A percentile compares a stretch with the other conserved stretches of the same genome.
Evolutionary conservation across 257 asterid genomes (phyloP).

Genomic region (Linderniella brevidens): DNA sequence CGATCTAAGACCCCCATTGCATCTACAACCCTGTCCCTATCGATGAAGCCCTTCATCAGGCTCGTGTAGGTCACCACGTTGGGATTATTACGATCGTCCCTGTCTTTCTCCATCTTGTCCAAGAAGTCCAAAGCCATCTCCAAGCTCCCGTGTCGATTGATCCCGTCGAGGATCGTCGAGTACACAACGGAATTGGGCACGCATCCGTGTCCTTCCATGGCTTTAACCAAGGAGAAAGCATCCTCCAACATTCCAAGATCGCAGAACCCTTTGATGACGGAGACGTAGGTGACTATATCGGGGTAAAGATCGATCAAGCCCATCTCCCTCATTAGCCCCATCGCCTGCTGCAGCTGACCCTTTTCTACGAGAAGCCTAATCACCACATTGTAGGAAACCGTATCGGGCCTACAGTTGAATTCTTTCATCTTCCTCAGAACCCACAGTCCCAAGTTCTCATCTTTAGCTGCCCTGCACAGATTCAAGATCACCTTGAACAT

Average conservation of each 20-base stretch:
- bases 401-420: slow-evolving; percentile 48
- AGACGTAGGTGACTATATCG: slow-evolving; percentile 43
- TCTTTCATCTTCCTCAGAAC: slow-evolving; percentile 75
- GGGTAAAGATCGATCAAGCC: slow-evolving; percentile 53
- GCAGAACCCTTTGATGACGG: slow-evolving; percentile 44
- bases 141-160: slow-evolving; percentile 43
- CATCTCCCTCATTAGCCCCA: slow-evolving; percentile 66
- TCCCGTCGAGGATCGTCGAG: slow-evolving; percentile 55
- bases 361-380: slow-evolving; percentile 44
- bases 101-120: slow-evolving; percentile 48
- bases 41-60: slow-evolving; percentile 43
- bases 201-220: slow-evolving; percentile 54
- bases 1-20: slow-evolving; percentile 41
- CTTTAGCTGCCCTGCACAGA: slow-evolving; percentile 64
- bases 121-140: slow-evolving; percentile 52
- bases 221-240: slow-evolving; percentile 35
- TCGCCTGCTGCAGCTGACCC: slow-evolving; percentile 36
- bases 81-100: slow-evolving; percentile 27
- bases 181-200: slow-evolving; percentile 44
- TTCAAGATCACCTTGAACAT: slow-evolving; percentile 61
- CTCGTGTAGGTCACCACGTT: slow-evolving; percentile 63
- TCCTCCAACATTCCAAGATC: slow-evolving; percentile 55
- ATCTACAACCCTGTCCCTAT: slow-evolving; percentile 35
- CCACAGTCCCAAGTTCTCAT: slow-evolving; percentile 49
- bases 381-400: slow-evolving; percentile 54